Evolutionary conservation across 179 eudicot genomes (phyloP), one percentile per base, ranked within the genome.

Genomic region (Monotropa hypopitys): DNA sequence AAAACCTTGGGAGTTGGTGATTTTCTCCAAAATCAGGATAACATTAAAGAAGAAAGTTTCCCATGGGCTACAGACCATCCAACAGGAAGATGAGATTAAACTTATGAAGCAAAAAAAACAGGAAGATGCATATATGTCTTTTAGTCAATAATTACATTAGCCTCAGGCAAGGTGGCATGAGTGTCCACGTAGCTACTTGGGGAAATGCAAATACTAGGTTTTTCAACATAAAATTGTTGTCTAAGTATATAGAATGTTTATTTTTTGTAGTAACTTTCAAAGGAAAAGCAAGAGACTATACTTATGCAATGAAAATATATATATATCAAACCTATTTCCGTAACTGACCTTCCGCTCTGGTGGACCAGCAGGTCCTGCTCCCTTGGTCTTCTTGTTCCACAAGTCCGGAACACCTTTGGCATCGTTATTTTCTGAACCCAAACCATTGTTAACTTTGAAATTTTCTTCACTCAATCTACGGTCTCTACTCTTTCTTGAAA

Each of bases 321-420:
- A 67, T 51, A 35, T 40, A 30, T 28, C 13, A 76, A 63, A 63
- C 23, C 72, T 32, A 46, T 72, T 42, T 79, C 47, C 66, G 78
- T 79, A 18, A 42, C 88, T 84, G 73, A 95, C 99, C 99, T 95
- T 95, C 73, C 89, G 93, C 72, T 91, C 96, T 70, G 91, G 94
- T 77, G 91, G 84, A 77, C 87, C 90, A 81, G 85, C 9, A 30
- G 67, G 38, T 61, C 38, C 67, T 61, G 67, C 77, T 77, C 79
- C 83, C 81, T 69, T 89, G 70, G 69, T 78, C 77, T 76, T 91
- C 88, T 84, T 90, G 81, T 81, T 87, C 79, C 84, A 89, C 65
- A 76, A 72, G 59, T 82, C 89, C 68, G 83, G 83, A 79, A 49
- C 50, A 70, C 80, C 85, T 74, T 80, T 87, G 33, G 86, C 77